Evolutionary conservation across 192 early-diverging fungal species (phyloP).

Genomic region (Backusella luteola): DNA sequence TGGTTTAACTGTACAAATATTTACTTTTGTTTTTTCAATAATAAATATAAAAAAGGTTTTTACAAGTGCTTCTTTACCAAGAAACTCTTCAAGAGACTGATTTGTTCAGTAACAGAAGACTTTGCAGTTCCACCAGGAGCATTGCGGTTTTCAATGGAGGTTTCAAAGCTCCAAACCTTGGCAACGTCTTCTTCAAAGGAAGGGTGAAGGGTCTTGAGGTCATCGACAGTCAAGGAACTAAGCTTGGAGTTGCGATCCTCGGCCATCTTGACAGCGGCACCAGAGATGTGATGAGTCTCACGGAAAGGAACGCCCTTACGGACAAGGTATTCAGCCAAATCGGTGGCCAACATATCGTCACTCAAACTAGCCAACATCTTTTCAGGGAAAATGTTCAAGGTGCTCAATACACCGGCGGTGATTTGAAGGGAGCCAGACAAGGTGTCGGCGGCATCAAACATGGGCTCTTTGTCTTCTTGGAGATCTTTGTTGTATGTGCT

Average conservation of each 20-base stretch:
- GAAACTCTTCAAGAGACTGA: constrained; percentile 70
- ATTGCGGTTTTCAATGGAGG: constrained; percentile 84
- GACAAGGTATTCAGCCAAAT: constrained; percentile 97
- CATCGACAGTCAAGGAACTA: constrained; percentile 68
- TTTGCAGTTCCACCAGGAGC: constrained; percentile 89
- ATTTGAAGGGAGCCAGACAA: constrained; percentile 91
- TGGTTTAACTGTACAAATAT: background rate
- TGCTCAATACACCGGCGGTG: constrained; percentile 87
- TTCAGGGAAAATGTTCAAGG: constrained; percentile 80
- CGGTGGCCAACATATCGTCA: constrained; percentile 95
- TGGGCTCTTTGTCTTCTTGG: constrained; percentile 99
- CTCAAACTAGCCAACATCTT: constrained; percentile 83
- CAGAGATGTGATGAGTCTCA: constrained; percentile 98
- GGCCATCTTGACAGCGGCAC: constrained; percentile 89
- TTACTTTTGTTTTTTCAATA: background rate
- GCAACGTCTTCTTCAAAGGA: constrained; percentile 82
- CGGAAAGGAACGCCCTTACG: constrained; percentile 98
- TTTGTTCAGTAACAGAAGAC: constrained; percentile 77
- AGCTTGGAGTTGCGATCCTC: constrained; percentile 82
- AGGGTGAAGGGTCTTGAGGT: constrained; percentile 84
- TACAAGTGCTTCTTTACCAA: constrained; percentile 27
- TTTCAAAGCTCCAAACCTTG: constrained; percentile 88
- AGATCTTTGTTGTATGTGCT: constrained; percentile 99
- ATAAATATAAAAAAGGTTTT: background rate
- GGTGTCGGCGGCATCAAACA: constrained; percentile 95